A percentile compares a stretch with the other conserved stretches of the same genome.
phyloP scores from a whole-genome alignment of 2,329 filamentous ascomycete genomes.

The Aspergillus novoparasiticus region DNA sequence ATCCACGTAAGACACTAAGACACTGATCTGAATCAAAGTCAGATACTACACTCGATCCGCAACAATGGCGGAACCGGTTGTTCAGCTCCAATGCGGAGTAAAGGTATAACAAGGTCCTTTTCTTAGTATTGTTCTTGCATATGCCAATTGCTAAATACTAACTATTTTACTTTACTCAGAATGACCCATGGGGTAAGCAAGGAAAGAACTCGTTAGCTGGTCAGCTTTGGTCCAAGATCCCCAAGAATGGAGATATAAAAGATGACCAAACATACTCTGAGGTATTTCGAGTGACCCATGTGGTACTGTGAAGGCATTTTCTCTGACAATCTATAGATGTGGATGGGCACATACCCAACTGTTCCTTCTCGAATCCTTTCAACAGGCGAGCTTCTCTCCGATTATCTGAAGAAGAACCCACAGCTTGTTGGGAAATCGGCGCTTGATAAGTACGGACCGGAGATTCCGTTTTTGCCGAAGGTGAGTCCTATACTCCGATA shows the following conservation, averaged over 20 bases:
- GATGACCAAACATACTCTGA: constrained; percentile 66
- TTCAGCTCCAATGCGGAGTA: constrained; percentile 58
- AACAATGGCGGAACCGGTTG: constrained; percentile 53
- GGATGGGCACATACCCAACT: constrained; percentile 77
- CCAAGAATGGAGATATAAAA: constrained; percentile 65
- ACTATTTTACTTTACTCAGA: constrained; percentile 33
- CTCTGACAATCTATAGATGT: constrained; percentile 51
- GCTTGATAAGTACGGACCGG: constrained; percentile 62
- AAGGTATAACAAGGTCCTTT: constrained; percentile 40
- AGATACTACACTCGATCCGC: background rate
- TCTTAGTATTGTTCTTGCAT: background rate
- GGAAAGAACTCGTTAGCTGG: constrained; percentile 68
- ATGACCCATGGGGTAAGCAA: constrained; percentile 72
- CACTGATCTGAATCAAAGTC: background rate
- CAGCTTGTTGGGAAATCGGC: constrained; percentile 66
- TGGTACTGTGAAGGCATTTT: background rate
- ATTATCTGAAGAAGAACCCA: constrained; percentile 66
- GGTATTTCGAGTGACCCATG: constrained; percentile 33
- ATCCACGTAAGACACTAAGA: background rate
- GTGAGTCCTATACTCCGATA: constrained; percentile 32
- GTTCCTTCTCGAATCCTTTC: constrained; percentile 66
- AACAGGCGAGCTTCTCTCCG: constrained; percentile 65
- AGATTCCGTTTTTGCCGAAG: constrained; percentile 74
- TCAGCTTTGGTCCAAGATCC: constrained; percentile 65
- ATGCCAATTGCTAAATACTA: background rate